A percentile compares a stretch with the other conserved stretches of the same genome.
Evolutionary conservation across 164 flowering plant genomes (phyloP).

Genomic region (Umbilicus rupestris): DNA sequence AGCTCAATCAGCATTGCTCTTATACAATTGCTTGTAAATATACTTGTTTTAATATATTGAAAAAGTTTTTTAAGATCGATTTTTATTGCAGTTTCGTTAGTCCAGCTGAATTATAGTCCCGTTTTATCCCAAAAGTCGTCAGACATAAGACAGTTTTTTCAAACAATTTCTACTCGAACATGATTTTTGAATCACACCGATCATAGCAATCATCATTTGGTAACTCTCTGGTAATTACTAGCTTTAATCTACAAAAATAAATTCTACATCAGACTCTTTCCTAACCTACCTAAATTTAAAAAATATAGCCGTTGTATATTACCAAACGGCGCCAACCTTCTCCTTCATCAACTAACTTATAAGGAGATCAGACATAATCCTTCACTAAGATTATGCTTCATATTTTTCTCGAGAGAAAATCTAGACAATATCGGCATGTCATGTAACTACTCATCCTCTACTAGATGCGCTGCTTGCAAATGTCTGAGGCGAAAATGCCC

Average conservation of each 20-base stretch:
- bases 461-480: slow-evolving; percentile 47
- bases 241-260: too few relatives aligned
- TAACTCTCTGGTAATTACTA: too few relatives aligned
- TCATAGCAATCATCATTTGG: too few relatives aligned
- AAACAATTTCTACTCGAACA: too few relatives aligned
- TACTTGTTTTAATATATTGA: too few relatives aligned
- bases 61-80: too few relatives aligned
- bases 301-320: background rate
- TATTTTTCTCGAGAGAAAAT: background rate
- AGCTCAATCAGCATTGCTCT: background rate
- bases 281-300: background rate
- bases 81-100: too few relatives aligned
- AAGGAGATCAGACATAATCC: background rate
- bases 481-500: slow-evolving; percentile 36
- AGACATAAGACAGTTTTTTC: too few relatives aligned
- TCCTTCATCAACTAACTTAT: background rate
- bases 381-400: background rate
- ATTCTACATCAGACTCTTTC: too few relatives aligned
- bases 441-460: background rate
- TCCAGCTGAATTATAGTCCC: too few relatives aligned
- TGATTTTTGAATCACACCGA: too few relatives aligned
- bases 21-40: background rate
- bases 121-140: too few relatives aligned
- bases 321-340: background rate
- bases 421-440: background rate